Conservation (phyloP, 345 rosid genomes). For the Gossypium turneri region DNA sequence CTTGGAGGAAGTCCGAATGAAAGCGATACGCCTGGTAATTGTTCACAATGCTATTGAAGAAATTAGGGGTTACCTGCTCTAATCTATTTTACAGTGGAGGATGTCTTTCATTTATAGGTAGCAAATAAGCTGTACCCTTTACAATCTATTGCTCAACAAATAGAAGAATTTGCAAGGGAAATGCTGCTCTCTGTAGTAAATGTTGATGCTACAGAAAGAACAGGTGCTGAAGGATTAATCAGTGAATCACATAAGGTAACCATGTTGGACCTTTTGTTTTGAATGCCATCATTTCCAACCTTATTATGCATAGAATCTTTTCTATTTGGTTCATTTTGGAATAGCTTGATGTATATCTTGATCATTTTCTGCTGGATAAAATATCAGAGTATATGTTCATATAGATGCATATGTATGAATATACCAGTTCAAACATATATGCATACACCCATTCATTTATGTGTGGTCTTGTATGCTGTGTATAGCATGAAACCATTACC, state of each 20-base stretch:
- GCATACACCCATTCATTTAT: not conserved
- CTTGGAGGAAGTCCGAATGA: constrained; percentile 95
- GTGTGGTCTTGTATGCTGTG: not conserved
- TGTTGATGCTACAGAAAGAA: constrained; percentile 34
- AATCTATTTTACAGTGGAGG: constrained; percentile 17
- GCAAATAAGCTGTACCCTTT: constrained; percentile 92
- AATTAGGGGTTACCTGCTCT: constrained; percentile 13
- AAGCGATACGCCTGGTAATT: constrained; percentile 91
- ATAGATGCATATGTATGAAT: not conserved
- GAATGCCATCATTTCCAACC: not conserved
- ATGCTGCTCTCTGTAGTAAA: constrained; percentile 53
- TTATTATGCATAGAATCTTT: not conserved
- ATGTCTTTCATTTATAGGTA: constrained; percentile 51
- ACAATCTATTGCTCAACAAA: constrained; percentile 64
- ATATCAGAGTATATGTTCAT: not conserved
- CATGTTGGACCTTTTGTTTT: not conserved
- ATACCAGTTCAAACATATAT: not conserved
- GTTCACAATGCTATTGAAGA: constrained; percentile 15
- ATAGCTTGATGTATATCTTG: not conserved
- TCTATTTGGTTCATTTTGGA: constrained; percentile 6
- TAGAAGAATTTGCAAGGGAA: constrained; percentile 82
- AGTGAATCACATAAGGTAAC: constrained; percentile 57
- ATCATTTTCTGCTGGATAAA: not conserved
- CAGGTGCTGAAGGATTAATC: constrained; percentile 40
- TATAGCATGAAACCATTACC: not conserved